phyloP scores from a whole-genome alignment of 495 filamentous ascomycete genomes.

The Venustampulla echinocandica region DNA sequence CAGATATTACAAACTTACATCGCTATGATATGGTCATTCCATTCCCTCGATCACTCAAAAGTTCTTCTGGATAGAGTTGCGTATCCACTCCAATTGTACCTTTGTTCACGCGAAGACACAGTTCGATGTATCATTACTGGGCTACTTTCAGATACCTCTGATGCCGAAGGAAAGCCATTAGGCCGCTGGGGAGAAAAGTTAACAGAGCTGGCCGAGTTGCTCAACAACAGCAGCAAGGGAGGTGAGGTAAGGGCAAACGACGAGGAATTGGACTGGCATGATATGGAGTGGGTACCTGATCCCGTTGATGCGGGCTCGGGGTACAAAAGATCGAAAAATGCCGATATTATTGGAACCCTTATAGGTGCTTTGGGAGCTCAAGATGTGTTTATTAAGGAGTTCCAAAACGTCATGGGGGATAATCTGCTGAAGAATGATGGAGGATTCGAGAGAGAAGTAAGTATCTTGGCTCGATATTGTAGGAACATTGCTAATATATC shows the following conservation, averaged over 20 bases:
- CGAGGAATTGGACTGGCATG: constrained; percentile 75
- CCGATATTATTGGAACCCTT: constrained; percentile 86
- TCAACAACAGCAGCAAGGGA: constrained; percentile 51
- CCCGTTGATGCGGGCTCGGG: constrained; percentile 88
- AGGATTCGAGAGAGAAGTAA: constrained; percentile 62
- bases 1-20: constrained; percentile 89
- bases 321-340: constrained; percentile 77
- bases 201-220: constrained; percentile 65
- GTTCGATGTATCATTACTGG: constrained; percentile 80
- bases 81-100: constrained; percentile 71
- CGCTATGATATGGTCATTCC: constrained; percentile 81
- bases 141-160: constrained; percentile 59
- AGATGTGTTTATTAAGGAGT: constrained; percentile 87
- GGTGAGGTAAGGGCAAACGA: constrained; percentile 38
- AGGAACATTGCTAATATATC: background rate
- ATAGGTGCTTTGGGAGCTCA: constrained; percentile 79
- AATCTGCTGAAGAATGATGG: constrained; percentile 65
- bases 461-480: background rate
- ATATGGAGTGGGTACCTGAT: constrained; percentile 86
- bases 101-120: constrained; percentile 91
- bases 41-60: constrained; percentile 80
- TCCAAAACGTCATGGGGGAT: constrained; percentile 76
- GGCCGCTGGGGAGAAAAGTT: constrained; percentile 35
- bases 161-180: constrained; percentile 35
- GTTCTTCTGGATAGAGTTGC: constrained; percentile 84